Evolutionary conservation across 2,329 filamentous ascomycete species (phyloP).

Genomic region (Colletotrichum tropicicola): DNA sequence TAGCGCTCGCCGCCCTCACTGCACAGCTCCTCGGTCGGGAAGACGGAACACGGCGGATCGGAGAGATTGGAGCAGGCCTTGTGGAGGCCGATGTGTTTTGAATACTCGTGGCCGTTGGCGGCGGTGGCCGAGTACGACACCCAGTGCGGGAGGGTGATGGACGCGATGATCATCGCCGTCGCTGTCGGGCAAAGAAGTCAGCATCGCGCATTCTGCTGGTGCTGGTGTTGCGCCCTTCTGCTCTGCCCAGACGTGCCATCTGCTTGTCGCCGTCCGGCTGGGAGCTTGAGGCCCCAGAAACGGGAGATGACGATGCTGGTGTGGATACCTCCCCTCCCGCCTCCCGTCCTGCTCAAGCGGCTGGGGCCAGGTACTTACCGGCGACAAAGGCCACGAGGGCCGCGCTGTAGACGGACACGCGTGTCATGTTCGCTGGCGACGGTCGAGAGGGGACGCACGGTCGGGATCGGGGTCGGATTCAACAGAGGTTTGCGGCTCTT

Average conservation of each 20-base stretch:
- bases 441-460: background rate
- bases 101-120: slow-evolving; percentile 54
- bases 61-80: slow-evolving; percentile 78
- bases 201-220: slow-evolving; percentile 28
- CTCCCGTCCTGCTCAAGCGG: background rate
- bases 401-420: slow-evolving; percentile 51
- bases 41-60: slow-evolving; percentile 67
- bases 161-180: slow-evolving; percentile 74
- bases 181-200: slow-evolving; percentile 56
- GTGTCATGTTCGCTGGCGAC: slow-evolving; percentile 46
- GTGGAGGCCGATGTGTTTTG: slow-evolving; percentile 80
- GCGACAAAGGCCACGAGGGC: slow-evolving; percentile 52
- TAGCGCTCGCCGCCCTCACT: slow-evolving; percentile 67
- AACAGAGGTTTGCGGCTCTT: background rate
- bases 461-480: background rate
- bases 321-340: slow-evolving; percentile 11
- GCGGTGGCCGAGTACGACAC: slow-evolving; percentile 68
- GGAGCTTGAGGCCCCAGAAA: background rate
- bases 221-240: background rate
- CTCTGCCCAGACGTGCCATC: background rate
- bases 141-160: slow-evolving; percentile 78
- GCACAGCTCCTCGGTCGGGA: slow-evolving; percentile 76
- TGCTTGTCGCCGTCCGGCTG: background rate
- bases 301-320: slow-evolving; percentile 26
- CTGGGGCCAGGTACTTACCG: slow-evolving; percentile 45